Evolutionary conservation across 1,284 basidiomycete species (phyloP), one percentile per base, ranked within the genome.

Genomic region (Apiotrichum sp.): DNA sequence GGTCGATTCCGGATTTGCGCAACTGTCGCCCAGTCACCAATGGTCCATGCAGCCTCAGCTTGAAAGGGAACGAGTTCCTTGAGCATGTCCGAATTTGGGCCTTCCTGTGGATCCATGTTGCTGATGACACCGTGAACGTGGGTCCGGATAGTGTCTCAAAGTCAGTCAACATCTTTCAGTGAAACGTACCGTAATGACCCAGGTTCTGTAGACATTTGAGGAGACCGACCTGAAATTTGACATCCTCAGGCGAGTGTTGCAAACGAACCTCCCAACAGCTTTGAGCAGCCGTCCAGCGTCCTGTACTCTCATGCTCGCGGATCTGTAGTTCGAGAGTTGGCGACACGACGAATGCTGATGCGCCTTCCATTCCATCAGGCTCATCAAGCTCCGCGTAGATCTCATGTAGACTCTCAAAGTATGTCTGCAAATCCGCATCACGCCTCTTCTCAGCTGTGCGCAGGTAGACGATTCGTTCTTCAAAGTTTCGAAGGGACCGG

Each of bases 201-300:
- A 99, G 80, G 70, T 97, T 97, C 44, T 91, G 83, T 51, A 98
- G 80, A 71, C 96, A 98, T 51, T 89, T 84, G 58, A 98, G 77
- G 16, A 99, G 80, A 3, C 96, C 96, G 7, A 96, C 74, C 72
- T 99, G 96, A 58, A 87, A 86, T 34, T 88, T 83, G 7, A 96
- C 80, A 62, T 93, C 91, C 65, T 96, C 85, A 0, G 95, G 95
- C 33, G 85, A 84, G 62, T 90, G 86, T 70, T 98, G 95, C 29
- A 99, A 79, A 47, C 88, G 83, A n/a, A 98, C 88, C 76, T 99
- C 96, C 96, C 96, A 99, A 66, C 96, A 99, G 68, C 95, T 98
- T 74, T 98, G 96, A 4, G 96, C 96, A 4, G 93, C 88, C 0
- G 96, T 98, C 96, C 96, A 99, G 43, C 87, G 82, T 3, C 96